Base-by-base conservation (phyloP, 805 yeast genomes). In the Kodamaea sagamina region DNA sequence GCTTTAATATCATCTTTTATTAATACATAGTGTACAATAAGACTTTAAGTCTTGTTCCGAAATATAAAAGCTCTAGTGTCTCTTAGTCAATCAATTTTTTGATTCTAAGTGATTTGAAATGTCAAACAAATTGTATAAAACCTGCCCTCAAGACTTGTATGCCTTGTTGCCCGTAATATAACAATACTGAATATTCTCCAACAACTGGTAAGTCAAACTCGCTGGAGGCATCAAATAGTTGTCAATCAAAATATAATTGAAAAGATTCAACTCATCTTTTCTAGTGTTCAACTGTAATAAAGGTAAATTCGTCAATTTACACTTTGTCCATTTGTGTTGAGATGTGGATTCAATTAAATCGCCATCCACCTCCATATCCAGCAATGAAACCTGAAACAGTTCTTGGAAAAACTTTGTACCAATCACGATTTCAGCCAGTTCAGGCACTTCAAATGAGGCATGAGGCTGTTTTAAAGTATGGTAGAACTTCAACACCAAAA, bases 221-320 rank as follows among this genome's bases (percentile, higher is more conserved):
- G 43, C 44, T 10, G 41, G 46, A 7, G 34, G 39, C 32, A 43
- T 36, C 35, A 38, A 37, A 3, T 32, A 22, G 10, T 36, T n/a
- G 13, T 47, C 51, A 18, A 36, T 9, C 1, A 48, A 24, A 19
- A 63, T 48, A 44, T 68, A 71, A 36, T 63, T 61, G 44, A 57
- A 67, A 9, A 43, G 46, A 10, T 50, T 51, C 16, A 64, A 48
- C 47, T 68, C 72, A 45, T 70, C 74, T 12, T 57, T 52, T 13
- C 60, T 54, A 26, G 65, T 63, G 16, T 54, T 54, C 40, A 66
- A 44, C 22, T 63, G 67, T 26, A 71, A 44, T 15, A 71, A 47
- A 2, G 76, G 76, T 6, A 71, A 44, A 11, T 55, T 47, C 0
- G 74, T 67, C 42, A 68, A 49, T 25, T 58, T 55, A 45, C 76